Conservation (phyloP, 2,329 filamentous ascomycete species). For the Arthrobotrys iridis region DNA sequence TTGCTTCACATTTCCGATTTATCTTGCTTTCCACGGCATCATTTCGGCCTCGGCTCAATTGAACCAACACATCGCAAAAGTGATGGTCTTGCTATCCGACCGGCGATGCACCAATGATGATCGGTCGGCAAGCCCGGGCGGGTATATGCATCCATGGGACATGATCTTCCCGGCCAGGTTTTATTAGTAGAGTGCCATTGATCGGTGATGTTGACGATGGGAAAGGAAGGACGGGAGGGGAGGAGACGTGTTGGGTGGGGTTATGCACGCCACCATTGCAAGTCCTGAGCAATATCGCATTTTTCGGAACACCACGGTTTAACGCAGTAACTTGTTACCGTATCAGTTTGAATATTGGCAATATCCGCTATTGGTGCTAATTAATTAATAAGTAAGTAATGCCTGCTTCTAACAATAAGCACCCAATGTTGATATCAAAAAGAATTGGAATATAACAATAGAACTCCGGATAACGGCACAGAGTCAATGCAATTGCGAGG, state of each 20-base stretch:
- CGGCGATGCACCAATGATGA: slow-evolving; percentile 8
- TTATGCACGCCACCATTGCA: not conserved
- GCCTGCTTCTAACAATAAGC: too few relatives aligned
- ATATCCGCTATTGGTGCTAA: not conserved
- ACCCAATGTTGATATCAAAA: too few relatives aligned
- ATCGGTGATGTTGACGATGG: not conserved
- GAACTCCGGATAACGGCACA: not conserved
- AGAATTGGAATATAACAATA: slow-evolving; percentile 5
- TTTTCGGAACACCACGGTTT: slow-evolving; percentile 5
- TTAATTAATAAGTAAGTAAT: too few relatives aligned
- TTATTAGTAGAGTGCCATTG: not conserved
- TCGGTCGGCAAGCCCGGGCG: slow-evolving; percentile 4
- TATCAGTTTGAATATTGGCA: slow-evolving; percentile 9
- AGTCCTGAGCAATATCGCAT: slow-evolving; percentile 17
- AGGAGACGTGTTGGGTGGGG: not conserved
- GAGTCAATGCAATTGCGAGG: too few relatives aligned
- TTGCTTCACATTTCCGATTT: slow-evolving; percentile 5
- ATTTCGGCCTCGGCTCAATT: slow-evolving; percentile 23
- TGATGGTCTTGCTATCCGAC: slow-evolving; percentile 12
- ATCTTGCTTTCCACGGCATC: not conserved
- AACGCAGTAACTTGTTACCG: too few relatives aligned
- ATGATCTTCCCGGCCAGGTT: not conserved
- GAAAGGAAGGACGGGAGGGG: not conserved
- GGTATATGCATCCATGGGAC: not conserved
- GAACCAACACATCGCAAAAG: not conserved